A percentile compares a stretch with the other conserved stretches of the same genome.
phyloP scores from a whole-genome alignment of 1,284 basidiomycete genomes.

The Cryptococcus sp. region DNA sequence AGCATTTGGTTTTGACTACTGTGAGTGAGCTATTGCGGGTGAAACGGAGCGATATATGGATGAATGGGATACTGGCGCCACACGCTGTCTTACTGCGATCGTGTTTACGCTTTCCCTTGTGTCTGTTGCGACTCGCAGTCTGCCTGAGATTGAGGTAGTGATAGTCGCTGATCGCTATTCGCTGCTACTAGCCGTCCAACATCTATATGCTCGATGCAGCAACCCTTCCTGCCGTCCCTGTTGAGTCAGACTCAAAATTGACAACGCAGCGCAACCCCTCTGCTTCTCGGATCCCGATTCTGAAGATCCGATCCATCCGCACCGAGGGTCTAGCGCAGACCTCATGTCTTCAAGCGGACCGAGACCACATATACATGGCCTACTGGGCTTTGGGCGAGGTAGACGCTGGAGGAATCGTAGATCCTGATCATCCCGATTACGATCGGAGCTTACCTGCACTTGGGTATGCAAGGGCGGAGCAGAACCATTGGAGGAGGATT shows the following conservation, averaged over 20 bases:
- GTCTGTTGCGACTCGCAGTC: too few species aligned
- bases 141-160: too few species aligned
- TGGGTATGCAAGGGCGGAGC: too few species aligned
- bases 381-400: constrained; percentile 32
- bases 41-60: not conserved
- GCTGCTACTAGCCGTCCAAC: constrained; percentile 16
- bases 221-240: constrained; percentile 20
- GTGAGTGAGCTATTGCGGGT: constrained; percentile 13
- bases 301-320: constrained; percentile 23
- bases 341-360: constrained; percentile 39
- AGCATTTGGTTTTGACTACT: constrained; percentile 30
- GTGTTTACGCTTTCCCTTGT: not conserved
- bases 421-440: not conserved
- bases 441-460: too few species aligned
- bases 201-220: constrained; percentile 28
- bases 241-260: too few species aligned
- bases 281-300: constrained; percentile 10
- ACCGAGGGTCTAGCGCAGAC: constrained; percentile 23
- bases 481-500: not conserved
- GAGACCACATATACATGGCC: constrained; percentile 29
- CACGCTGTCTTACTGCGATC: too few species aligned
- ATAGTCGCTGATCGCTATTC: not conserved
- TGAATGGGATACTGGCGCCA: not conserved
- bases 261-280: too few species aligned
- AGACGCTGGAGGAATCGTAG: constrained; percentile 4